Conservation (phyloP, 2,329 filamentous ascomycete genomes). For the Aspergillus clavatus region DNA sequence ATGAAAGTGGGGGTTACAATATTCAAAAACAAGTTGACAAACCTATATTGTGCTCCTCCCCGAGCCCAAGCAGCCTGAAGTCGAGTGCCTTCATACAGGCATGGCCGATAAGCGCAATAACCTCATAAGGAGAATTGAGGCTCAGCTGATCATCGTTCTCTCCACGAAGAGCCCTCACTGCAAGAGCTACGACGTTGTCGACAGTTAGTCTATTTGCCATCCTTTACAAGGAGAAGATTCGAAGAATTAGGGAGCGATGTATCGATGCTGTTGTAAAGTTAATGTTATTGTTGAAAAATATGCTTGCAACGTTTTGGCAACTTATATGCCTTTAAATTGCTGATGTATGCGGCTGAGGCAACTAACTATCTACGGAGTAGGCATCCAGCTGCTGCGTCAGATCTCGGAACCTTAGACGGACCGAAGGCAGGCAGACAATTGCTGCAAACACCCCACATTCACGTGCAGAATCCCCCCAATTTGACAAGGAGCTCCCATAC, state of each 20-base stretch:
- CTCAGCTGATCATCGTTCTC: slow-evolving; percentile 22
- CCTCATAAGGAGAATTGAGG: slow-evolving; percentile 61
- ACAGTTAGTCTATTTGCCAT: slow-evolving; percentile 22
- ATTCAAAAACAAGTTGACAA: slow-evolving; percentile 1
- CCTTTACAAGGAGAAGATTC: not conserved
- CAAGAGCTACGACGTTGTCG: slow-evolving; percentile 30
- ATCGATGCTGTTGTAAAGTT: no score
- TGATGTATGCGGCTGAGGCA: no score
- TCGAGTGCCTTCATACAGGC: slow-evolving; percentile 74
- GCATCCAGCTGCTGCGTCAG: not conserved
- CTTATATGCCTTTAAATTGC: no score
- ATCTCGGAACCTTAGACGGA: not conserved
- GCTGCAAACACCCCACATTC: slow-evolving; percentile 3
- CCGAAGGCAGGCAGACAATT: not conserved
- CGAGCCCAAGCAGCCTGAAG: slow-evolving; percentile 77
- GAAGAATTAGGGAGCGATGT: not conserved
- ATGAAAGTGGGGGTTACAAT: not conserved
- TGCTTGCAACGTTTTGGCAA: no score
- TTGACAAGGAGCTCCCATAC: not conserved
- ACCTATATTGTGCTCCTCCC: slow-evolving; percentile 74
- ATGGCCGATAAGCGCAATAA: slow-evolving; percentile 76
- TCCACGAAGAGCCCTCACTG: slow-evolving; percentile 27
- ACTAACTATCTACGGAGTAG: not conserved
- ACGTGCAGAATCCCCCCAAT: not conserved
- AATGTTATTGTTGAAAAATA: no score